Evolutionary conservation across 1,284 basidiomycete species (phyloP).

Genomic region (Athelia sp.): DNA sequence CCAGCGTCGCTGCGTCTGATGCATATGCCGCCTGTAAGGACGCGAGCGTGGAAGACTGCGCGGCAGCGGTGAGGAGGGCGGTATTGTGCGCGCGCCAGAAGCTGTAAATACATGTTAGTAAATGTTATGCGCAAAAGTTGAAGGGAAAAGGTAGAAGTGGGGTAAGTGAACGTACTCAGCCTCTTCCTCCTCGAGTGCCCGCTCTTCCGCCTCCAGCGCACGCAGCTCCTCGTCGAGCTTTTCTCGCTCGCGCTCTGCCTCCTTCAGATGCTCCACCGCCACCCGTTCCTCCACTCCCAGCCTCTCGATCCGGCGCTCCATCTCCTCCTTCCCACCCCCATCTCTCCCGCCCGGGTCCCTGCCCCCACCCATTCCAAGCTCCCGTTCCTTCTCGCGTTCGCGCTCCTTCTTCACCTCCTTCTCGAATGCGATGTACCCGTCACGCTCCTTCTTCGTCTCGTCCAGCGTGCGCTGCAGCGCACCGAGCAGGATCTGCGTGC

Average conservation of each 20-base stretch:
- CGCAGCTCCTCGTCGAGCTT: slow-evolving; percentile 72
- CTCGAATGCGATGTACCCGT: slow-evolving; percentile 91
- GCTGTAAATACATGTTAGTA: slow-evolving; percentile 38
- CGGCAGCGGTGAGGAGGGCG: slow-evolving; percentile 58
- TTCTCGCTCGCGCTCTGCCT: slow-evolving; percentile 70
- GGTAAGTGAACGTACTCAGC: slow-evolving; percentile 61
- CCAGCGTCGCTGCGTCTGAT: slow-evolving; percentile 70
- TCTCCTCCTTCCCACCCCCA: slow-evolving; percentile 46
- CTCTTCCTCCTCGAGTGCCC: slow-evolving; percentile 70
- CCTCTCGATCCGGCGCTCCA: slow-evolving; percentile 66
- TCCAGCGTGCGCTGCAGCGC: slow-evolving; percentile 82
- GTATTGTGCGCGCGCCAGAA: slow-evolving; percentile 83
- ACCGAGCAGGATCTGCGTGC: slow-evolving; percentile 78
- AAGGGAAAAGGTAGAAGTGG: slow-evolving; percentile 3
- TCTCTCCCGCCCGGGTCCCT: too few relatives aligned
- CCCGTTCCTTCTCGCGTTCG: slow-evolving; percentile 53
- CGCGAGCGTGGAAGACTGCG: slow-evolving; percentile 65
- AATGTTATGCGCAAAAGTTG: background rate
- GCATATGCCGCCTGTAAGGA: slow-evolving; percentile 74
- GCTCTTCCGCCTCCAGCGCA: slow-evolving; percentile 72
- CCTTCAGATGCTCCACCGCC: slow-evolving; percentile 69
- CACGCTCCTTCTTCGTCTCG: slow-evolving; percentile 86
- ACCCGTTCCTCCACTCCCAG: slow-evolving; percentile 71
- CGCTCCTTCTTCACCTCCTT: slow-evolving; percentile 75
- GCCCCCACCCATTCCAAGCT: slow-evolving; percentile 23